Percentiles rank a stretch among this genome's conserved stretches.
Evolutionary conservation across 345 rosid genomes (phyloP).

Genomic region (Cardamine resedifolia): DNA sequence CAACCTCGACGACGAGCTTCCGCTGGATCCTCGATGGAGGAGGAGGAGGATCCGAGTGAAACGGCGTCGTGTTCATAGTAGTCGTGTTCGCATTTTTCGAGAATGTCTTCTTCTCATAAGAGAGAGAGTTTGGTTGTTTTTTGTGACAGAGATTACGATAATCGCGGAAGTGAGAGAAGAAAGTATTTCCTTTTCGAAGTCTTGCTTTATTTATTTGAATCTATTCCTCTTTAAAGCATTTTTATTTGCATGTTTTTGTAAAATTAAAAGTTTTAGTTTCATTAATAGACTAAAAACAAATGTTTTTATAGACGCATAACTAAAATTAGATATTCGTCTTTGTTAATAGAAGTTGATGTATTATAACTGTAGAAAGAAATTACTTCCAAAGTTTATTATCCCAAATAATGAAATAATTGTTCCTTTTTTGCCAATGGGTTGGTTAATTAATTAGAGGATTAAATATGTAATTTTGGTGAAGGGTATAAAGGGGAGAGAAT

Average conservation of each 20-base stretch:
- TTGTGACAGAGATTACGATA: conserved; percentile 36
- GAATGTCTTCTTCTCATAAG: background rate
- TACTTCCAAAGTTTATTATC: background rate
- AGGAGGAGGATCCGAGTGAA: conserved; percentile 42
- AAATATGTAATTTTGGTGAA: background rate
- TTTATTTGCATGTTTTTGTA: background rate
- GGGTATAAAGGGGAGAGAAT: conserved; percentile 34
- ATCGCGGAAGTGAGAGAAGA: conserved; percentile 34
- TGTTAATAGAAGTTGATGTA: background rate
- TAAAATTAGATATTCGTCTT: too few species aligned
- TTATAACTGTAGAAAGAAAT: background rate
- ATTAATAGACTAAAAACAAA: background rate
- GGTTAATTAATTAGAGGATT: background rate
- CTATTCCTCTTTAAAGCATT: conserved; percentile 23
- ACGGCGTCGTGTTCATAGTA: conserved; percentile 45
- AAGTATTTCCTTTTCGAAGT: conserved; percentile 1
- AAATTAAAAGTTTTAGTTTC: background rate
- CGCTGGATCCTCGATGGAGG: conserved; percentile 43
- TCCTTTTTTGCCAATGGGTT: too few species aligned
- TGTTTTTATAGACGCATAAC: too few species aligned
- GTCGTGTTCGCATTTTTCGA: conserved; percentile 14
- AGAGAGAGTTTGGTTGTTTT: conserved; percentile 1
- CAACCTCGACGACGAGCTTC: conserved; percentile 65
- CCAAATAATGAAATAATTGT: too few species aligned
- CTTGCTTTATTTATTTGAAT: conserved; percentile 34